Percentiles rank a stretch among this genome's conserved stretches.
These are phyloP conservation scores for Torulaspora franciscae DNA, from an alignment of 805 yeast genomes.

Conservation along the genomic window DNA sequence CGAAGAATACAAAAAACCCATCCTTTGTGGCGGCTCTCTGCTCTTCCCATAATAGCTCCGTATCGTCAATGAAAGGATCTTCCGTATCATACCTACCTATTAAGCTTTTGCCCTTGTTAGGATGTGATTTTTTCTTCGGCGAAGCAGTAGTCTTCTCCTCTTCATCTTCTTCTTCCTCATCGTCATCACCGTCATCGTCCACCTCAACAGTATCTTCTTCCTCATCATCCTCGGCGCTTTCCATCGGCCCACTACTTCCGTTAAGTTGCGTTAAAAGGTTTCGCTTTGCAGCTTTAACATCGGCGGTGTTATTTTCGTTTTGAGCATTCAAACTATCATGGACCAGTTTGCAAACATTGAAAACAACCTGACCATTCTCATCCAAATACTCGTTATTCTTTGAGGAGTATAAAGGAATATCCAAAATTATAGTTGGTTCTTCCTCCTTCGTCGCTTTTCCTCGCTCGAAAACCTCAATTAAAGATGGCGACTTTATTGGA, in stretches of 20 bases:
- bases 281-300: slow-evolving; percentile 21
- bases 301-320: slow-evolving; percentile 1
- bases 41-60: slow-evolving; percentile 88
- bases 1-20: slow-evolving; percentile 93
- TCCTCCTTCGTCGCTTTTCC: slow-evolving; percentile 15
- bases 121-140: slow-evolving; percentile 34
- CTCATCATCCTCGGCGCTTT: slow-evolving; percentile 26
- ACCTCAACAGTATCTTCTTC: slow-evolving; percentile 21
- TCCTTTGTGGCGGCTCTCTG: slow-evolving; percentile 88
- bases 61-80: slow-evolving; percentile 96
- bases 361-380: slow-evolving; percentile 35
- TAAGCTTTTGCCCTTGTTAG: slow-evolving; percentile 55
- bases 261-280: slow-evolving; percentile 22
- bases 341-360: slow-evolving; percentile 27
- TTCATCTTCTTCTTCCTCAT: slow-evolving; percentile 20
- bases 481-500: slow-evolving; percentile 22
- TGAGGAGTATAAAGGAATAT: slow-evolving; percentile 31
- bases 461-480: slow-evolving; percentile 20
- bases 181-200: slow-evolving; percentile 24
- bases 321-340: slow-evolving; percentile 17
- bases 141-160: slow-evolving; percentile 16
- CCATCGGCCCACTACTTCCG: slow-evolving; percentile 13
- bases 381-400: slow-evolving; percentile 30
- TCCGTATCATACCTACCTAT: slow-evolving; percentile 88
- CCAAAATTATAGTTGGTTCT: slow-evolving; percentile 27